phyloP scores from a whole-genome alignment of 1,284 basidiomycete species.

The Pyrrhoderma noxium region DNA sequence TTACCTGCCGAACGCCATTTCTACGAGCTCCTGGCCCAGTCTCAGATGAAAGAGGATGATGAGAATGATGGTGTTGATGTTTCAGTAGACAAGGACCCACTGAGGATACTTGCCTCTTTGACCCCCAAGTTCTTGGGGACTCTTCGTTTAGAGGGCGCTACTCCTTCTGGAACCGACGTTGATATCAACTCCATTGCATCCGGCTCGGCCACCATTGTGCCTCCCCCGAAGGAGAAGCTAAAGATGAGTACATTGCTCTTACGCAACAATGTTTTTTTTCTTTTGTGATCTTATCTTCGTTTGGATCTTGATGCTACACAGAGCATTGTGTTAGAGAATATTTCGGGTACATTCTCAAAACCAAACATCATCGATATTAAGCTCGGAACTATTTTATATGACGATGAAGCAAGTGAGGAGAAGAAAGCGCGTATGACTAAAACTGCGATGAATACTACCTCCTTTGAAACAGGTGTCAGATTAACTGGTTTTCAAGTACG shows the following conservation, averaged over 20 bases:
- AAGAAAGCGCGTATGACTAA: slow-evolving; percentile 78
- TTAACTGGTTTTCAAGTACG: slow-evolving; percentile 87
- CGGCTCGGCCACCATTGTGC: neutral
- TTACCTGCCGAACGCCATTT: slow-evolving; percentile 71
- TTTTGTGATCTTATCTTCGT: slow-evolving; percentile 6
- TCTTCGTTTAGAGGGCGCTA: slow-evolving; percentile 57
- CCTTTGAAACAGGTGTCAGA: slow-evolving; percentile 66
- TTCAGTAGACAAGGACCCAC: neutral
- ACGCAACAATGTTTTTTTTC: slow-evolving; percentile 15
- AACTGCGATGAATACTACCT: slow-evolving; percentile 67
- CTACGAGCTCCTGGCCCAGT: slow-evolving; percentile 56
- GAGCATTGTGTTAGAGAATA: slow-evolving; percentile 82
- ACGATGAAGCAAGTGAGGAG: slow-evolving; percentile 60
- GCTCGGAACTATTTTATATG: slow-evolving; percentile 82
- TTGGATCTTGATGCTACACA: slow-evolving; percentile 35
- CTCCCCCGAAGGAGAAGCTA: slow-evolving; percentile 26
- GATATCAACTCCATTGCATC: too few relatives aligned
- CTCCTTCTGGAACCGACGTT: slow-evolving; percentile 28
- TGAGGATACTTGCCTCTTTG: slow-evolving; percentile 42
- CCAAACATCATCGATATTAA: slow-evolving; percentile 91
- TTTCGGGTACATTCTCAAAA: slow-evolving; percentile 63
- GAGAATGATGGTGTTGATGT: slow-evolving; percentile 32
- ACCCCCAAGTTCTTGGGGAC: slow-evolving; percentile 75
- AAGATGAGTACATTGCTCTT: slow-evolving; percentile 39
- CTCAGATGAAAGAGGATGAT: slow-evolving; percentile 22